Base-by-base conservation (phyloP, 2,329 filamentous ascomycete species). In the Neoscytalidium dimidiatum region DNA sequence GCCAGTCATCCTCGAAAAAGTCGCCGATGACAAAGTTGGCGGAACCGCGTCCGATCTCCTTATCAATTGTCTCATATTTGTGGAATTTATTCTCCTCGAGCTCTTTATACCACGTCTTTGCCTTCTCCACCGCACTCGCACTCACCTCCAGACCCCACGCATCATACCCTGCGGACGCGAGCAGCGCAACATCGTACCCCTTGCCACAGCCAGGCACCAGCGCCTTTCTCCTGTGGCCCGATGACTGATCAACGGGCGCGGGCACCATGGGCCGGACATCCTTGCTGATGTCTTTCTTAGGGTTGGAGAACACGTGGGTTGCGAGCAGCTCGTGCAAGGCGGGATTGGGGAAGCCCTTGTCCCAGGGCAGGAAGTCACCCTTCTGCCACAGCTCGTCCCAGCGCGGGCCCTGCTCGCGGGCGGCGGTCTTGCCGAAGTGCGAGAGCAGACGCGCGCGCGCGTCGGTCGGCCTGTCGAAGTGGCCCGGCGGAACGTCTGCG, bases 141-240 rank as follows among this genome's bases (percentile, higher is more conserved):
- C 88, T 88, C 64, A 85, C 84, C 73, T 96, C 92, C 1, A 96
- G 78, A 0, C 92, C 93, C 71, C 86, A 88, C 1, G 88, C 87
- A 77, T 96, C 90, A 74, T 91, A 95, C 1, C 92, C 92, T 72
- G 89, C 86, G 9, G 86, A 86, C 57, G 88, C 86, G 49, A 96
- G 83, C 41, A 96, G 81, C 9, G 92, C 82, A 1, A 92, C 90
- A 78, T 96, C 93, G 72, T 95, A 90, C 4, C 92, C 93, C 52
- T 86, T 85, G 0, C 92, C 93, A 76, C 92, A 96, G 4, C 92
- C 92, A 0, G 92, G 91, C 0, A 96, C 90, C 8, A 96, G 81
- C 1, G 89, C 92, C 64, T 80, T 82, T 70, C 84, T 85, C 64
- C 75, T 66, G 11, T 33, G 41, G 13, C 52, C 46, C 17, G 49